Conservation (phyloP, 2,329 filamentous ascomycete species). For the Trichophyton benhamiae region DNA sequence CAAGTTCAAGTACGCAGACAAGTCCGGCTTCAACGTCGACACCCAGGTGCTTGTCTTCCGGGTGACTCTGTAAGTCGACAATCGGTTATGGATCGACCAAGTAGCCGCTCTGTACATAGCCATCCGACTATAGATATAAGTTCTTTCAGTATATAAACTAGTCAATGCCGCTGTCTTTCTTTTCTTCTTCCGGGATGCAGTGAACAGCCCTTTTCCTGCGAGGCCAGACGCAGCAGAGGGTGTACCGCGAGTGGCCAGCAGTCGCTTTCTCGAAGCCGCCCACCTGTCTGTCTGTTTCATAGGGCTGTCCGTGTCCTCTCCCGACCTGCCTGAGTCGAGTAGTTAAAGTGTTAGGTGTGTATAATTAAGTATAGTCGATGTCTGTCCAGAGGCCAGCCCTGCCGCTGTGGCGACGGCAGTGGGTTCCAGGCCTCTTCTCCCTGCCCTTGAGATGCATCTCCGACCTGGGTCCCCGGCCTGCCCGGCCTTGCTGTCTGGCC, state of each 20-base stretch:
- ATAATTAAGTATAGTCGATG: neutral
- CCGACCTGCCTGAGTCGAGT: neutral
- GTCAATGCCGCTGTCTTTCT: too few relatives aligned
- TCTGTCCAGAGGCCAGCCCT: neutral
- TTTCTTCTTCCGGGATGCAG: too few relatives aligned
- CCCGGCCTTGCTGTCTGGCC: too few relatives aligned
- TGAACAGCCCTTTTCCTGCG: too few relatives aligned
- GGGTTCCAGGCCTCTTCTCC: too few relatives aligned
- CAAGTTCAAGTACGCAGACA: conserved; percentile 44
- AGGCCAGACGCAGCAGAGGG: neutral
- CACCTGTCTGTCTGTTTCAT: neutral
- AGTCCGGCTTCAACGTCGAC: conserved; percentile 45
- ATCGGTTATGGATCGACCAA: neutral
- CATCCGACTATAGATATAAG: too few relatives aligned
- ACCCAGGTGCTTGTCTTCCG: conserved; percentile 52
- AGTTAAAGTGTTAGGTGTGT: too few relatives aligned
- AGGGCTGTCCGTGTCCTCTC: neutral
- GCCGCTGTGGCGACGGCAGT: neutral
- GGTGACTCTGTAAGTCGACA: conserved; percentile 6
- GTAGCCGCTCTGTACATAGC: too few relatives aligned
- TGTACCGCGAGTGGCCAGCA: neutral
- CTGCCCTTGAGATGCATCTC: too few relatives aligned
- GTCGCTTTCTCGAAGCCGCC: neutral
- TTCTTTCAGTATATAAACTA: too few relatives aligned
- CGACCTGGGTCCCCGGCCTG: too few relatives aligned